Percentiles rank a stretch among this genome's conserved stretches.
These are phyloP conservation scores for Quercus phellos DNA, from an alignment of 331 rosid species.

Conservation along the genomic window DNA sequence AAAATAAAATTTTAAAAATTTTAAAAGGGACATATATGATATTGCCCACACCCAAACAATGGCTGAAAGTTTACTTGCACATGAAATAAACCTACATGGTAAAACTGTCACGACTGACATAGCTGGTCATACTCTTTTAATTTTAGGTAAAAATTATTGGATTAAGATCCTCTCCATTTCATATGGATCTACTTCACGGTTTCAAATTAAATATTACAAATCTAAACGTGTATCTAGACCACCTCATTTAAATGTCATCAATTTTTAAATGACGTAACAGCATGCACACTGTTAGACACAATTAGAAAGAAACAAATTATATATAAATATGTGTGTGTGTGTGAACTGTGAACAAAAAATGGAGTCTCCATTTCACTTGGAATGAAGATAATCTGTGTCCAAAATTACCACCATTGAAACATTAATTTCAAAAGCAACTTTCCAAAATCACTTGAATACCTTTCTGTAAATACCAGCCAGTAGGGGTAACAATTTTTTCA, in stretches of 20 bases:
- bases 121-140: constrained; percentile 14
- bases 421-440: constrained; percentile 5
- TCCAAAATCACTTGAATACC: neutral
- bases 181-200: too few relatives aligned
- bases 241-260: too few relatives aligned
- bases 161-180: too few relatives aligned
- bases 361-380: too few relatives aligned
- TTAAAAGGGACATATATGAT: neutral
- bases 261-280: too few relatives aligned
- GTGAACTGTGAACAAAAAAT: too few relatives aligned
- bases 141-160: neutral
- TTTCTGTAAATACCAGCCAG: constrained; percentile 8
- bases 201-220: too few relatives aligned
- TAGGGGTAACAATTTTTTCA: neutral
- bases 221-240: too few relatives aligned
- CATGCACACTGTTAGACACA: too few relatives aligned
- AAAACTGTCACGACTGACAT: neutral
- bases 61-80: neutral
- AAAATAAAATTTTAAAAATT: neutral
- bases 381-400: too few relatives aligned
- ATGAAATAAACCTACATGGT: neutral
- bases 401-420: neutral
- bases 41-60: neutral
- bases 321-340: too few relatives aligned
- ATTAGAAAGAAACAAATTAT: too few relatives aligned